These are phyloP conservation scores for Colletotrichum trifolii DNA, from an alignment of 2,329 filamentous ascomycete species.

Conservation along the genomic window DNA sequence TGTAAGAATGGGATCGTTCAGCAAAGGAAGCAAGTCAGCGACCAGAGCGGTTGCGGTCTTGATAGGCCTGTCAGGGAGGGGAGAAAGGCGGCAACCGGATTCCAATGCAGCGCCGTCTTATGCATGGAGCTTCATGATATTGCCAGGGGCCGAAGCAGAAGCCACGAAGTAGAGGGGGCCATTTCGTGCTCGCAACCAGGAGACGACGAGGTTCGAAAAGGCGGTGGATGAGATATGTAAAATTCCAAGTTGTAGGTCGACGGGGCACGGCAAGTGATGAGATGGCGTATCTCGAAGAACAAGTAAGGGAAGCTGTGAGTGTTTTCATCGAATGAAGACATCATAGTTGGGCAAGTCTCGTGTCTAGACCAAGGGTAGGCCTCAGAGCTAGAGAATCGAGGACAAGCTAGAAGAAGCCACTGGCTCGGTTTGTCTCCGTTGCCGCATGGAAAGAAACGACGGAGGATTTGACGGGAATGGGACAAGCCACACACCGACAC, in stretches of 20 bases:
- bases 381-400: constrained; percentile 28
- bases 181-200: constrained; percentile 18
- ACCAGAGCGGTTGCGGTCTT: constrained; percentile 6
- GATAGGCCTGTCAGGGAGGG: constrained; percentile 16
- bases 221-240: not conserved
- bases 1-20: constrained; percentile 2
- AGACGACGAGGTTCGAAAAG: not conserved
- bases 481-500: constrained; percentile 32
- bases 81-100: constrained; percentile 12
- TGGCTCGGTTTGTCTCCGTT: constrained; percentile 33
- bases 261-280: constrained; percentile 9
- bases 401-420: constrained; percentile 34
- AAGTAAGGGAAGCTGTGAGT: constrained; percentile 21
- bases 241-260: constrained; percentile 1
- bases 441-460: constrained; percentile 34
- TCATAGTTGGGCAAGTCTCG: constrained; percentile 28
- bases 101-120: constrained; percentile 19
- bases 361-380: constrained; percentile 28
- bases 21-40: constrained; percentile 9
- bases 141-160: constrained; percentile 18
- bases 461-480: constrained; percentile 31
- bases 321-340: constrained; percentile 35
- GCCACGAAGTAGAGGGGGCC: not conserved
- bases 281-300: constrained; percentile 18
- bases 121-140: constrained; percentile 33